Percentiles rank a stretch among this genome's conserved stretches.
Conservation (phyloP, 192 early-diverging fungal species). For the Funneliformis geosporum region DNA sequence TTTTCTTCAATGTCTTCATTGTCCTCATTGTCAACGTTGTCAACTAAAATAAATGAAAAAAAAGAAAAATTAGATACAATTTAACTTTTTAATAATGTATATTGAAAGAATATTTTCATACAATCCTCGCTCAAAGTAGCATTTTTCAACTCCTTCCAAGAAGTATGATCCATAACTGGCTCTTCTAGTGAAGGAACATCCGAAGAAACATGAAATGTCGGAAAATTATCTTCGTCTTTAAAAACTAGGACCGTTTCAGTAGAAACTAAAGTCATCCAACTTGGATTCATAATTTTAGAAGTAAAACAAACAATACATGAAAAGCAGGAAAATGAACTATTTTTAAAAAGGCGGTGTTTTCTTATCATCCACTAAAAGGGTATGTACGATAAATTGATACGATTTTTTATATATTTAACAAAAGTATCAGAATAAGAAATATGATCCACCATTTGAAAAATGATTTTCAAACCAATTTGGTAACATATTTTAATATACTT, state of each 20-base stretch:
- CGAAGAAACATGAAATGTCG: not conserved
- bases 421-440: too few species aligned
- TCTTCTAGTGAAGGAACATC: not conserved
- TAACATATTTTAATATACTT: too few species aligned
- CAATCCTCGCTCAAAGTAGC: conserved; percentile 1
- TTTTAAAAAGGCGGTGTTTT: too few species aligned
- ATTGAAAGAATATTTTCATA: not conserved
- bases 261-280: conserved; percentile 6
- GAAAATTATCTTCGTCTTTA: not conserved
- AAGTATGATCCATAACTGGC: conserved; percentile 5
- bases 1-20: too few species aligned
- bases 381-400: too few species aligned
- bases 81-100: not conserved
- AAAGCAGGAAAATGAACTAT: too few species aligned
- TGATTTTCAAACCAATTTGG: too few species aligned
- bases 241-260: not conserved
- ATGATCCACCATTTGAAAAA: too few species aligned
- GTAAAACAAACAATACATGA: too few species aligned
- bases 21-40: not conserved
- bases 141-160: conserved; percentile 17
- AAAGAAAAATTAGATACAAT: not conserved
- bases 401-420: too few species aligned
- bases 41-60: not conserved
- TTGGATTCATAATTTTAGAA: not conserved
- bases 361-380: too few species aligned